Conservation (phyloP, 352 stramenopile species). For the Phytopythium litorale region DNA sequence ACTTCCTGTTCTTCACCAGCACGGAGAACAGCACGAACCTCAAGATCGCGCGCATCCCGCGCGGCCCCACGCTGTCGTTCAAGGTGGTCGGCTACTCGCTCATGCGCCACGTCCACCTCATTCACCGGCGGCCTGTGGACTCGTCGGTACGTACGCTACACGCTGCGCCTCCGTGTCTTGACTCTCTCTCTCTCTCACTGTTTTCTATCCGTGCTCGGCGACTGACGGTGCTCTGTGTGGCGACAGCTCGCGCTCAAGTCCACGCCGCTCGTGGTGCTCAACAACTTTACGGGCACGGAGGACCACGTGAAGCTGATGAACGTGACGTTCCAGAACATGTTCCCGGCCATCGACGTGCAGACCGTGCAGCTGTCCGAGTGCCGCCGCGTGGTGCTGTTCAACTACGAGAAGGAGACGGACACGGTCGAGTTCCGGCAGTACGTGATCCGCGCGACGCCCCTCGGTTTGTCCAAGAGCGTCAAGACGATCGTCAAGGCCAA, state of each 20-base stretch:
- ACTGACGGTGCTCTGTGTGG: neutral
- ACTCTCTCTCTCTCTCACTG: too few relatives aligned
- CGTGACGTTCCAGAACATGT: constrained; percentile 99
- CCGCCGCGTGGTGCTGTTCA: constrained; percentile 96
- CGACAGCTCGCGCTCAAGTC: constrained; percentile 74
- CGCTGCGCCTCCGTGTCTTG: neutral
- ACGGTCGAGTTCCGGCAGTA: constrained; percentile 97
- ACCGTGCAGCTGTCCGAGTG: constrained; percentile 95
- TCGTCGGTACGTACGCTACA: constrained; percentile 34
- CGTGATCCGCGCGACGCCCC: constrained; percentile 92
- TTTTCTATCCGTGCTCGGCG: neutral
- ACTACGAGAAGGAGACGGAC: constrained; percentile 92
- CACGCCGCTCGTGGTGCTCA: constrained; percentile 96
- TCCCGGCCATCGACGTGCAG: constrained; percentile 97
- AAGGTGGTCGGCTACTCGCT: constrained; percentile 89
- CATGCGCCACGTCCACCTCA: constrained; percentile 88
- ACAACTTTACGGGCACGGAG: constrained; percentile 95
- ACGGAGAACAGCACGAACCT: constrained; percentile 94
- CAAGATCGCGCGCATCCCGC: constrained; percentile 91
- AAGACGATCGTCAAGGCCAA: constrained; percentile 92
- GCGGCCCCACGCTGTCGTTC: constrained; percentile 95
- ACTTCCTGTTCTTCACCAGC: constrained; percentile 96
- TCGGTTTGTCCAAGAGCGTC: constrained; percentile 91
- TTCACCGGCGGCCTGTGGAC: constrained; percentile 92
- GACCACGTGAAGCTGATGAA: constrained; percentile 94